A percentile compares a stretch with the other conserved stretches of the same genome.
Conservation (phyloP, 192 early-diverging fungal genomes). For the Coemansia brasiliensis region DNA sequence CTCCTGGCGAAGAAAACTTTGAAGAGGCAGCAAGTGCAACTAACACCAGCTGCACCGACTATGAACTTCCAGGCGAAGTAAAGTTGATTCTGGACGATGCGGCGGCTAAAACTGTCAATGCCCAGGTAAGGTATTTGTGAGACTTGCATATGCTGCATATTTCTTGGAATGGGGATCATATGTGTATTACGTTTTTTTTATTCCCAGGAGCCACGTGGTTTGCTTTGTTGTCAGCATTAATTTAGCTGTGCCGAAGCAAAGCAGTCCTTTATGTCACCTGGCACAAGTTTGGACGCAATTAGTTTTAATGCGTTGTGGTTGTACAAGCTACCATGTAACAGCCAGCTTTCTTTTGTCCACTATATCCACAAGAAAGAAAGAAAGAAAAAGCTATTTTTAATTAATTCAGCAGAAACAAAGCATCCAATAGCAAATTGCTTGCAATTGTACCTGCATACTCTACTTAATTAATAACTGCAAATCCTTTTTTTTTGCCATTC, state of each 20-base stretch:
- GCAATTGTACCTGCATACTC: neutral
- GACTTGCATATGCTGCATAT: too few relatives aligned
- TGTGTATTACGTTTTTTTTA: conserved; percentile 3
- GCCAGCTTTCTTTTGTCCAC: too few relatives aligned
- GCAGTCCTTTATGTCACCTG: neutral
- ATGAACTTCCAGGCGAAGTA: conserved; percentile 40
- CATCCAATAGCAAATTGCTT: too few relatives aligned
- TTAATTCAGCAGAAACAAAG: too few relatives aligned
- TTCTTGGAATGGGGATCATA: too few relatives aligned
- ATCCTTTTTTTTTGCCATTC: neutral
- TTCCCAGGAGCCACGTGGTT: conserved; percentile 9
- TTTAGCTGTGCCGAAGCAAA: conserved; percentile 6
- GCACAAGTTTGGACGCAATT: neutral
- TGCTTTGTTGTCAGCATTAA: conserved; percentile 3
- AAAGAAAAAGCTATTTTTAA: neutral
- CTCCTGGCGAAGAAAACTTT: conserved; percentile 84
- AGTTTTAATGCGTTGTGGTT: too few relatives aligned
- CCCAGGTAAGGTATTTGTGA: conserved; percentile 33
- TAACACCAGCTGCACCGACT: conserved; percentile 60
- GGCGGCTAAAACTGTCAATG: conserved; percentile 19
- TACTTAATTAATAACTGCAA: conserved; percentile 16
- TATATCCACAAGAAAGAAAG: too few relatives aligned
- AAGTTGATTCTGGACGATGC: conserved; percentile 37
- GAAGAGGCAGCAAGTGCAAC: conserved; percentile 75
- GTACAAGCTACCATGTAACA: too few relatives aligned